Percentiles rank a stretch among this genome's conserved stretches.
Evolutionary conservation across 1,284 basidiomycete genomes (phyloP).

Genomic region (Heimioporus retisporus): DNA sequence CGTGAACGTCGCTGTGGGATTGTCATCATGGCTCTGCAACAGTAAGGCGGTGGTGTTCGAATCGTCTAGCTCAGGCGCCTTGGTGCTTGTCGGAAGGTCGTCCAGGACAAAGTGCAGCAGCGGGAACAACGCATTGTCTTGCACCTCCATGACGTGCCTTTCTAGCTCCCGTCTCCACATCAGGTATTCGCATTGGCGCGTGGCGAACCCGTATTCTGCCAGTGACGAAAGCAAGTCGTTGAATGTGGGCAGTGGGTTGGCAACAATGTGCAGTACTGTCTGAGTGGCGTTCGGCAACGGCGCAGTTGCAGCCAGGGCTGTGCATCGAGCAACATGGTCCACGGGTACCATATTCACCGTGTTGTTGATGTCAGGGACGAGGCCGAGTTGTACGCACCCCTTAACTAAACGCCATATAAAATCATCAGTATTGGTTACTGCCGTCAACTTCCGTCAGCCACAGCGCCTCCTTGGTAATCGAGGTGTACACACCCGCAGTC

Average conservation of each 20-base stretch:
- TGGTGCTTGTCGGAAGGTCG: slow-evolving; percentile 97
- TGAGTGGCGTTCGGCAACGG: slow-evolving; percentile 63
- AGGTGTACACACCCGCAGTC: slow-evolving; percentile 75
- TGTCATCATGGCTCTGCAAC: slow-evolving; percentile 53
- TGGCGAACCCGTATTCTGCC: slow-evolving; percentile 84
- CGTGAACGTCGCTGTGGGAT: slow-evolving; percentile 58
- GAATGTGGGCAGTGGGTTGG: slow-evolving; percentile 90
- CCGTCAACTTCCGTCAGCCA: not conserved
- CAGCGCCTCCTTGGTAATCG: too few species aligned
- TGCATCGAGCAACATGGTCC: slow-evolving; percentile 93
- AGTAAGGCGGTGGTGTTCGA: slow-evolving; percentile 78
- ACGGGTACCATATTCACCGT: slow-evolving; percentile 99
- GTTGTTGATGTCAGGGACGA: slow-evolving; percentile 98
- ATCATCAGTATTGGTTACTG: slow-evolving; percentile 99
- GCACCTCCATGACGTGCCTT: slow-evolving; percentile 92
- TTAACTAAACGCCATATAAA: slow-evolving; percentile 99
- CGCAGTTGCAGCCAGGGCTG: slow-evolving; percentile 75
- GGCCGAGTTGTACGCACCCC: slow-evolving; percentile 96
- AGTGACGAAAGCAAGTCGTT: slow-evolving; percentile 90
- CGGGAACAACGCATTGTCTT: slow-evolving; percentile 98
- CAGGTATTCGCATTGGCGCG: slow-evolving; percentile 88
- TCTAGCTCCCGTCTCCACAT: slow-evolving; percentile 94
- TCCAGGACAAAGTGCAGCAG: slow-evolving; percentile 97
- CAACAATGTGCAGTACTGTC: slow-evolving; percentile 90
- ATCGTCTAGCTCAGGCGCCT: slow-evolving; percentile 94